These are phyloP conservation scores for Lactarius vividus DNA, from an alignment of 768 basidiomycete species.

Conservation along the genomic window DNA sequence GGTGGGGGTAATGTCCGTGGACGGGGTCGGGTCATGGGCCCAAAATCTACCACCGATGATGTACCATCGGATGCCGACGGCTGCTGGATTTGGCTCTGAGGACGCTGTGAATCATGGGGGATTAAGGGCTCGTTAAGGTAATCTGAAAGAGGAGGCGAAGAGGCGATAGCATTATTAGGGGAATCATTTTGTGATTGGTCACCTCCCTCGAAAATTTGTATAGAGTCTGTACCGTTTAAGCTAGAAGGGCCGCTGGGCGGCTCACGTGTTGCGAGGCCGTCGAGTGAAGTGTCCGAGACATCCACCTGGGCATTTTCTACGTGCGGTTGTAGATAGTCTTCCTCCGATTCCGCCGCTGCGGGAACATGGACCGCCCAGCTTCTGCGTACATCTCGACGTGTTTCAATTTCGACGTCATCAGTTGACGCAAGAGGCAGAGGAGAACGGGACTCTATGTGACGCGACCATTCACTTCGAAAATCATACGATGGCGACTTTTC, in stretches of 20 bases:
- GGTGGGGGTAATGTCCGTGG: slow-evolving; percentile 27
- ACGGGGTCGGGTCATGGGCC: slow-evolving; percentile 12
- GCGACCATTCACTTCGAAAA: background rate
- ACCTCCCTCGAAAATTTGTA: background rate
- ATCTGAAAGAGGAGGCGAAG: background rate
- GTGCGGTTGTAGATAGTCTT: background rate
- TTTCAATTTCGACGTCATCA: slow-evolving; percentile 16
- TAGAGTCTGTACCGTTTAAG: background rate
- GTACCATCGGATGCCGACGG: slow-evolving; percentile 1
- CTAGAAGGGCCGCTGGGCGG: background rate
- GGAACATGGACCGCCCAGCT: slow-evolving; percentile 7
- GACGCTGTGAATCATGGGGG: background rate
- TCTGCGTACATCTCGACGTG: slow-evolving; percentile 11
- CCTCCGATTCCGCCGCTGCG: slow-evolving; percentile 5
- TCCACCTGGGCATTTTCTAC: background rate
- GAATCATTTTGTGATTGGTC: slow-evolving; percentile 1
- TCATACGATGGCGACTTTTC: slow-evolving; percentile 5
- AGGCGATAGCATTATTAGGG: background rate
- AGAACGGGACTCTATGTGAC: slow-evolving; percentile 1
- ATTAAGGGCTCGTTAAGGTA: background rate
- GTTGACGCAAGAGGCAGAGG: background rate
- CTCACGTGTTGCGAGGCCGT: background rate
- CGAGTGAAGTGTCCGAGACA: background rate
- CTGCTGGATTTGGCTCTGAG: background rate
- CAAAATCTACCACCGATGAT: background rate